Evolutionary conservation across 192 early-diverging fungal genomes (phyloP).

Genomic region (Umbelopsis vinacea): DNA sequence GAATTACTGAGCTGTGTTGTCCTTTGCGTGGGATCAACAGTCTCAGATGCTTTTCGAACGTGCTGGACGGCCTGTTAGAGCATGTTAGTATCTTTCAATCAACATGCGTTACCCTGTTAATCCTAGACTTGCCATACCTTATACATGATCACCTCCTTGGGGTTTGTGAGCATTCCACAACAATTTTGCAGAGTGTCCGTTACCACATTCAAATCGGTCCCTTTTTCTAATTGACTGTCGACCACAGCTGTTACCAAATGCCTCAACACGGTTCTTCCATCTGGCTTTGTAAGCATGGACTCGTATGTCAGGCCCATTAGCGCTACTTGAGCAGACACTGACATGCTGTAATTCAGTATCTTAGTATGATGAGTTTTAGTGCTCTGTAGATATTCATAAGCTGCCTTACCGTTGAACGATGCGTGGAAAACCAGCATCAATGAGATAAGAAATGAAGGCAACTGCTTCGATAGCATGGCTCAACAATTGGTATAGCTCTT

Average conservation of each 20-base stretch:
- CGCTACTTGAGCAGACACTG: conserved; percentile 47
- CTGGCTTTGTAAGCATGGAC: conserved; percentile 25
- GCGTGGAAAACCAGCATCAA: not conserved
- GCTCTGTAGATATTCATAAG: too few relatives aligned
- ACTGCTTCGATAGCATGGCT: conserved; percentile 28
- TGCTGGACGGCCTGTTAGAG: conserved; percentile 5
- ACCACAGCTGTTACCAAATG: conserved; percentile 32
- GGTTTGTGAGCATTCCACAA: conserved; percentile 20
- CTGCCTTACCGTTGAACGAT: not conserved
- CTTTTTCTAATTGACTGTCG: conserved; percentile 46
- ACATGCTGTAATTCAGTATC: conserved; percentile 30
- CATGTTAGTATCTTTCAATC: not conserved
- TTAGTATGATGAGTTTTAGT: too few relatives aligned
- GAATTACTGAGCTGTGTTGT: not conserved
- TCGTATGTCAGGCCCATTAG: conserved; percentile 38
- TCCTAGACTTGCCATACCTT: conserved; percentile 24
- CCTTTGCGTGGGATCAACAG: conserved; percentile 20
- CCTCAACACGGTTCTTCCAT: conserved; percentile 18
- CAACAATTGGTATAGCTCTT: conserved; percentile 30
- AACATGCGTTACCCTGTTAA: not conserved
- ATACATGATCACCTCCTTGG: conserved; percentile 32
- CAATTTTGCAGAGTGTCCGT: conserved; percentile 19
- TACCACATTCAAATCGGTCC: conserved; percentile 41
- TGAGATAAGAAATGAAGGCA: conserved; percentile 16
- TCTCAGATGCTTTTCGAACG: conserved; percentile 20